Conservation (phyloP, 2,329 filamentous ascomycete genomes). For the Sporothrix brasiliensis region DNA sequence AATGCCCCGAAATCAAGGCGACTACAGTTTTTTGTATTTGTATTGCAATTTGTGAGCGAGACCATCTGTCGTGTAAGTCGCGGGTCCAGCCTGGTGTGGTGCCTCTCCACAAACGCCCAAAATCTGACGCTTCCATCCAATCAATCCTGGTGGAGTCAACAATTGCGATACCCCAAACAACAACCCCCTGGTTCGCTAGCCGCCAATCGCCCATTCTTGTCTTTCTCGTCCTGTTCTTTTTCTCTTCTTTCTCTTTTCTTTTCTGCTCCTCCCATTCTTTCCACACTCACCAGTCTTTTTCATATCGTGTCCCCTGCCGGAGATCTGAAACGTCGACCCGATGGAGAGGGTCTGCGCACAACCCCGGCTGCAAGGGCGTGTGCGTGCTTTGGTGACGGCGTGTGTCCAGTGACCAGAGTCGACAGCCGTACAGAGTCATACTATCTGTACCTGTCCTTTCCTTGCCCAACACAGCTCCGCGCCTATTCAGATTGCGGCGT, state of each 20-base stretch:
- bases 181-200: conserved; percentile 10
- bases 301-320: conserved; percentile 1
- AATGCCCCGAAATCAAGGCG: background rate
- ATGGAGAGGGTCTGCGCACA: conserved; percentile 29
- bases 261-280: background rate
- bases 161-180: conserved; percentile 28
- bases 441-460: background rate
- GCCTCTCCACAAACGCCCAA: conserved; percentile 13
- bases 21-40: no score
- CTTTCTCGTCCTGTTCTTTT: background rate
- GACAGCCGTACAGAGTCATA: background rate
- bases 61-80: conserved; percentile 13
- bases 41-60: background rate
- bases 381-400: conserved; percentile 19
- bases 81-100: background rate
- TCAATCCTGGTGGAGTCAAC: conserved; percentile 18
- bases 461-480: background rate
- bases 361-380: conserved; percentile 22
- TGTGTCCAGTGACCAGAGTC: conserved; percentile 9
- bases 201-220: conserved; percentile 5
- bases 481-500: conserved; percentile 9
- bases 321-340: conserved; percentile 32
- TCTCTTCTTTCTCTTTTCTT: background rate
- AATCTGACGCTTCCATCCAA: conserved; percentile 23
- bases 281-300: background rate